Base-by-base conservation (phyloP, 306 rosid species). In the Rosa lucieae region DNA sequence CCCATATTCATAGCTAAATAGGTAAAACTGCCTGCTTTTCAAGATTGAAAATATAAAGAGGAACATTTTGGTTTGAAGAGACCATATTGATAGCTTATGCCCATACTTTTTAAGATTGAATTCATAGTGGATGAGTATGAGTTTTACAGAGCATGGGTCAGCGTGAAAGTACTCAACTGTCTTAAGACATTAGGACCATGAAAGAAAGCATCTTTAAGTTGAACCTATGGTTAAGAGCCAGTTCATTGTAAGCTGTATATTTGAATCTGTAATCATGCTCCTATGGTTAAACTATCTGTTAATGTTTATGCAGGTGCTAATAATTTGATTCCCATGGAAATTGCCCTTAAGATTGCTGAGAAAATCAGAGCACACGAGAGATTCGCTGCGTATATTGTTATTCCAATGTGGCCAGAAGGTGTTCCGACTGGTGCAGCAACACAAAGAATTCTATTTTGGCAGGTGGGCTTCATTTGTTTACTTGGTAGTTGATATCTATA, bases 401-500 rank as follows among this genome's bases (percentile, higher is more conserved):
- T 95, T 80, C 99, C 98, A 61, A 95, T 95, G 99, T 95, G 99
- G 99, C 99, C 99, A 0, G 99, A 95, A 87, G 99, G 99, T 81
- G 92, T 83, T 85, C 99, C 99, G 43, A 87, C 98, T 15, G 97
- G 93, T 66, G 86, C 90, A 66, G 92, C 97, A 68, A 95, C 98
- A 21, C 99, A 95, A 79, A 90, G 98, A 82, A 95, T 95, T 85
- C 90, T 95, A 59, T 95, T 84, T 93, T 95, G 99, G 99, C 99
- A 95, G 99, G 99, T 95, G 80, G 67, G 86, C 58, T 83, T 62
- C 77, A 56, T 26, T 72, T 80, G 75, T 46, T 74, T 43, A 51
- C 70, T 74, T 74, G 72, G 79, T 63, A 46, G n/a, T 58, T 55
- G 35, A 9, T 53, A 10, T 46, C 40, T 69, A 26, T 42, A 26